A percentile compares a stretch with the other conserved stretches of the same genome.
phyloP scores from a whole-genome alignment of 1,284 basidiomycete genomes.

The Anthracocystis walkeri region DNA sequence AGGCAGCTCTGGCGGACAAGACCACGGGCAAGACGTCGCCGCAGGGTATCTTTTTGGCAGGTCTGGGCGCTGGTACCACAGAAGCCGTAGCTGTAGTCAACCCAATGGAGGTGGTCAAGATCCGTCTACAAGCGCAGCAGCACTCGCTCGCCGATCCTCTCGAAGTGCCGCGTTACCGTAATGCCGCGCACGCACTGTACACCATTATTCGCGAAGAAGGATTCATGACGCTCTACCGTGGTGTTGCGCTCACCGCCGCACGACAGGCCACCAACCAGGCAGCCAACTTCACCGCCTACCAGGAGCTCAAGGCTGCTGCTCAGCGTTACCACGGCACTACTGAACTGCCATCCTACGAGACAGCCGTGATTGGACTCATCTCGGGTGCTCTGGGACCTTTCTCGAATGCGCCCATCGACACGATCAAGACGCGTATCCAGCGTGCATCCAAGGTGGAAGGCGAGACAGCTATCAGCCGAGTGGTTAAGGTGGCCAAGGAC shows the following conservation, averaged over 20 bases:
- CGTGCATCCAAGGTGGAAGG: conserved; percentile 83
- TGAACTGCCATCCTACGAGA: conserved; percentile 83
- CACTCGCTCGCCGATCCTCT: conserved; percentile 97
- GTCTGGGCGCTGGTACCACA: conserved; percentile 91
- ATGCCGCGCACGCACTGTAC: conserved; percentile 96
- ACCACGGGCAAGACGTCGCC: conserved; percentile 81
- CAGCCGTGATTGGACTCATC: conserved; percentile 91
- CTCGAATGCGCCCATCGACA: conserved; percentile 96
- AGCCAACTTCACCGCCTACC: conserved; percentile 98
- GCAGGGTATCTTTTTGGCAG: conserved; percentile 83
- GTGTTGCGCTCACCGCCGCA: conserved; percentile 88
- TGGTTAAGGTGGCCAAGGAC: conserved; percentile 82
- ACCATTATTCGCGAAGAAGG: conserved; percentile 96
- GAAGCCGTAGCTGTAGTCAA: conserved; percentile 90
- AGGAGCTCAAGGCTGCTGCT: conserved; percentile 89
- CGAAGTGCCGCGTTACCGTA: conserved; percentile 92
- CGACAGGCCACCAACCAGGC: conserved; percentile 99
- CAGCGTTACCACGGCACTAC: conserved; percentile 76
- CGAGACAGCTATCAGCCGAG: conserved; percentile 79
- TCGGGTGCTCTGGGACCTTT: conserved; percentile 96
- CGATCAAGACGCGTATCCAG: conserved; percentile 89
- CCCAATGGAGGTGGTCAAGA: conserved; percentile 99
- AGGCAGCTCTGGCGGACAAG: conserved; percentile 81
- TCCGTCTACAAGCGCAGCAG: conserved; percentile 95
- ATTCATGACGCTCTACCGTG: conserved; percentile 85